phyloP scores from a whole-genome alignment of 1,284 basidiomycete species.

The Schizophyllum commune region DNA sequence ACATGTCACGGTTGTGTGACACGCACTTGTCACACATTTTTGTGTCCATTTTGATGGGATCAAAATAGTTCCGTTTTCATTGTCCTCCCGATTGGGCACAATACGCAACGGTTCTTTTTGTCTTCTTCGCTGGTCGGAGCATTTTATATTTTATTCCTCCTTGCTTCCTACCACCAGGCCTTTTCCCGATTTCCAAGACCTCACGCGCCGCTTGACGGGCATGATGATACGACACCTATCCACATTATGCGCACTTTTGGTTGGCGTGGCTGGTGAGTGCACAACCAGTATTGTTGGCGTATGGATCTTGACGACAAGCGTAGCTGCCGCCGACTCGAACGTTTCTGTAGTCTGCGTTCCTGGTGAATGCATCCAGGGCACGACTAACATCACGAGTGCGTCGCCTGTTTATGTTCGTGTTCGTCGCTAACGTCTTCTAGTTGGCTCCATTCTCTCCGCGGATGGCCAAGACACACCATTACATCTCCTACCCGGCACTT shows the following conservation, averaged over 20 bases:
- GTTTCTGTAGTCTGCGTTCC: not conserved
- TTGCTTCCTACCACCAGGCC: not conserved
- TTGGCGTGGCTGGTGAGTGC: not conserved
- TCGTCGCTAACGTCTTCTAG: not conserved
- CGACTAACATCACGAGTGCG: not conserved
- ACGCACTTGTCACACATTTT: not conserved
- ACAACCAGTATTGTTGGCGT: not conserved
- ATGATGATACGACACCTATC: not conserved
- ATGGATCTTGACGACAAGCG: not conserved
- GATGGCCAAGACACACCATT: not conserved
- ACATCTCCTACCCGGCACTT: constrained; percentile 62
- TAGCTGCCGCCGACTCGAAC: not conserved
- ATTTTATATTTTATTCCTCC: not conserved
- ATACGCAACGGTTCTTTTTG: not conserved
- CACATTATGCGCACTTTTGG: not conserved
- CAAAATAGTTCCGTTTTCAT: not conserved
- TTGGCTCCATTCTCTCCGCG: not conserved
- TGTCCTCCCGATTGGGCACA: not conserved
- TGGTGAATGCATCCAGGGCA: not conserved
- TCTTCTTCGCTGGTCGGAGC: not conserved
- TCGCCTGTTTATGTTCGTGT: not conserved
- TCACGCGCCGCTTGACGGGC: not conserved
- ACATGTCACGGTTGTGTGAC: not conserved
- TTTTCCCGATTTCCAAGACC: not conserved
- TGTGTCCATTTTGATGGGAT: not conserved